phyloP scores from a whole-genome alignment of 2,329 filamentous ascomycete genomes.

The Gyromitra esculenta region DNA sequence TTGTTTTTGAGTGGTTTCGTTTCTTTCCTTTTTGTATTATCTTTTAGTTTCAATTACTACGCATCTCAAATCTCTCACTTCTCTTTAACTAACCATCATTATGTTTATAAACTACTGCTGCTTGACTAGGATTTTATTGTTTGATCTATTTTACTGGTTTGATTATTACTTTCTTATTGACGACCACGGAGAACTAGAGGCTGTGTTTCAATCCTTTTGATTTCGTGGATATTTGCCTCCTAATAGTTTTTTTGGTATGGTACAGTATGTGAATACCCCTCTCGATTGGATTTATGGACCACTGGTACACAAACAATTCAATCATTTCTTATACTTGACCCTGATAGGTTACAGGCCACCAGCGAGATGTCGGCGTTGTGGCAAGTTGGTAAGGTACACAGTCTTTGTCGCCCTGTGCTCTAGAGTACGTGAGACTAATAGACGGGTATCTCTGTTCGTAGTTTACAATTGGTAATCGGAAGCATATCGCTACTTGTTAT shows the following conservation, averaged over 20 bases:
- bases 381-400: background rate
- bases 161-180: conserved; percentile 8
- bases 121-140: conserved; percentile 27
- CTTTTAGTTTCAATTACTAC: conserved; percentile 15
- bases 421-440: conserved; percentile 13
- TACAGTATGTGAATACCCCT: conserved; percentile 17
- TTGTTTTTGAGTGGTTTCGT: conserved; percentile 34
- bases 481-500: conserved; percentile 13
- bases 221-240: background rate
- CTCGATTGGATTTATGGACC: conserved; percentile 11
- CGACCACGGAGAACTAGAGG: conserved; percentile 11
- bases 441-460: conserved; percentile 29
- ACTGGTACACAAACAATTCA: conserved; percentile 29
- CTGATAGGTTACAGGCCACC: conserved; percentile 28
- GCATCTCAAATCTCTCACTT: background rate
- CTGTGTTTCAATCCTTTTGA: background rate
- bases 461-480: conserved; percentile 20
- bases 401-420: background rate
- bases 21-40: conserved; percentile 47
- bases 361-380: background rate
- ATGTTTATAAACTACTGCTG: conserved; percentile 29
- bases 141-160: conserved; percentile 20
- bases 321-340: conserved; percentile 10
- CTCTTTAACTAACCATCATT: background rate
- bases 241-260: background rate